Percentiles rank a stretch among this genome's conserved stretches.
These are phyloP conservation scores for Esteya vermicola DNA, from an alignment of 2,329 filamentous ascomycete genomes.

Conservation along the genomic window DNA sequence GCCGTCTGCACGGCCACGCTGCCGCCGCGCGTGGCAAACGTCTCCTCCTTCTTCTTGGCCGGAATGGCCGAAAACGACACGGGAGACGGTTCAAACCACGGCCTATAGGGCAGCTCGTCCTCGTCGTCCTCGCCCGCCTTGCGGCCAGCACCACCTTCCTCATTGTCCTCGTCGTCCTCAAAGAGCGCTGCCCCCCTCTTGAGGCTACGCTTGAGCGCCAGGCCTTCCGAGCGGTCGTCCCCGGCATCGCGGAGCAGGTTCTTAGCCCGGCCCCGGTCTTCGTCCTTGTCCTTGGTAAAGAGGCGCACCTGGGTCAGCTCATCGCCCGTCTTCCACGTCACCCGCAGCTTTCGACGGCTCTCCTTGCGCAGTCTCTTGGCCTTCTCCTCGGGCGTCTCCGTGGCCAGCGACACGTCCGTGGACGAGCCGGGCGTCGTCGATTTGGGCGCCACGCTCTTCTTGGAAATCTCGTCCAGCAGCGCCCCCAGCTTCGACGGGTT, in stretches of 20 bases:
- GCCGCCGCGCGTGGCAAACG: constrained; percentile 41
- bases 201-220: constrained; percentile 46
- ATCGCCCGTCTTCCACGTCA: constrained; percentile 55
- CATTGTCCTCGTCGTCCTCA: constrained; percentile 28
- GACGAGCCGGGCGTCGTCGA: constrained; percentile 20
- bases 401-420: constrained; percentile 28
- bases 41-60: constrained; percentile 29
- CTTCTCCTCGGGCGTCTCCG: constrained; percentile 55
- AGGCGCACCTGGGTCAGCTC: constrained; percentile 52
- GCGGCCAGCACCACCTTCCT: constrained; percentile 19
- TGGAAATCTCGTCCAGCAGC: constrained; percentile 34
- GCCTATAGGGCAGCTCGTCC: constrained; percentile 36
- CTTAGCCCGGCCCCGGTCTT: constrained; percentile 52
- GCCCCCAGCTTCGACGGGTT: constrained; percentile 36
- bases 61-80: constrained; percentile 34
- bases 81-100: constrained; percentile 34
- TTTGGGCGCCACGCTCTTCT: constrained; percentile 34
- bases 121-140: constrained; percentile 28
- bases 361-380: constrained; percentile 58
- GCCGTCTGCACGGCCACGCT: constrained; percentile 33
- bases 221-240: constrained; percentile 60
- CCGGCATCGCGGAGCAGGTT: constrained; percentile 59
- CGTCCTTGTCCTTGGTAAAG: constrained; percentile 62
- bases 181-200: constrained; percentile 19
- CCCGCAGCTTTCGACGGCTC: constrained; percentile 52